Percentiles rank a stretch among this genome's conserved stretches.
Evolutionary conservation across 768 basidiomycete genomes (phyloP).

Genomic region (Leccinum rimulosum): DNA sequence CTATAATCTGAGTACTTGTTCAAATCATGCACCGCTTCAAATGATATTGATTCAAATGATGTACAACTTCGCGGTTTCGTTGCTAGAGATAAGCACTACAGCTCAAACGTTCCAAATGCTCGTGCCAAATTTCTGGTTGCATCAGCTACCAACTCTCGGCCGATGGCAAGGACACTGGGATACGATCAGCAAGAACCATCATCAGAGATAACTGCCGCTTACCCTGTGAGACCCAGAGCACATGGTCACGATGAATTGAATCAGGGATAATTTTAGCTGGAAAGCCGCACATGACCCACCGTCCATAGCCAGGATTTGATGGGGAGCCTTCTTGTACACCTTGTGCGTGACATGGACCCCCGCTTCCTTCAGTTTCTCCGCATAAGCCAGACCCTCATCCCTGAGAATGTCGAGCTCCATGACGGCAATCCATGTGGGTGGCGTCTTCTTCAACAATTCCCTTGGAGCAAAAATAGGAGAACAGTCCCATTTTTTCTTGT

Average conservation of each 20-base stretch:
- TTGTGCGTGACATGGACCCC: conserved; percentile 56
- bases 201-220: conserved; percentile 2
- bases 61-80: not conserved
- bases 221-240: conserved; percentile 20
- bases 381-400: conserved; percentile 67
- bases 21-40: not conserved
- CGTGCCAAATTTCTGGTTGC: conserved; percentile 32
- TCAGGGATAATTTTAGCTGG: not conserved
- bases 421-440: conserved; percentile 64
- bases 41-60: not conserved
- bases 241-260: not conserved
- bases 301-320: conserved; percentile 76
- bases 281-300: conserved; percentile 38
- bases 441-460: conserved; percentile 49
- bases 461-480: conserved; percentile 70
- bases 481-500: conserved; percentile 65
- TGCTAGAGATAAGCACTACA: conserved; percentile 5
- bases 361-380: conserved; percentile 49
- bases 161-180: conserved; percentile 36
- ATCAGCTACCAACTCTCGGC: conserved; percentile 38
- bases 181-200: conserved; percentile 9
- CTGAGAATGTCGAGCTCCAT: conserved; percentile 68
- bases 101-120: conserved; percentile 25
- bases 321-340: conserved; percentile 63
- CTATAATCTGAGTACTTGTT: not conserved